Conservation (phyloP, 2,329 filamentous ascomycete species). For the Xylaria sp. region DNA sequence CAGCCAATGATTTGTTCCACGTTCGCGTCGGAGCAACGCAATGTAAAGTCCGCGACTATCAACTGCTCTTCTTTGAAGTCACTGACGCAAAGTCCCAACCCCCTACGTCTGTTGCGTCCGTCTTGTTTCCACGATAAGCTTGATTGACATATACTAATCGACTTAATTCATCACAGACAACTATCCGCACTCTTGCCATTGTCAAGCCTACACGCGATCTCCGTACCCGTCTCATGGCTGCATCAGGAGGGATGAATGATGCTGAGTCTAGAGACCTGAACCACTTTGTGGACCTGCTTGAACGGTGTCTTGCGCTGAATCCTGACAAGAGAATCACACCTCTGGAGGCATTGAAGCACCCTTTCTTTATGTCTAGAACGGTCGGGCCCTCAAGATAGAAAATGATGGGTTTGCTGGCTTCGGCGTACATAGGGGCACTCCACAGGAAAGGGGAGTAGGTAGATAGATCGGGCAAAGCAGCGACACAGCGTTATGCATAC, state of each 20-base stretch:
- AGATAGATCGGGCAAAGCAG: not conserved
- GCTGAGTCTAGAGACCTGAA: constrained; percentile 71
- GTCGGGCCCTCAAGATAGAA: constrained; percentile 14
- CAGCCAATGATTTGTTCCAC: not conserved
- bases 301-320: constrained; percentile 82
- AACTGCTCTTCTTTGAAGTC: not conserved
- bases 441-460: not conserved
- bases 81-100: not conserved
- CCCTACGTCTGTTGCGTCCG: not conserved
- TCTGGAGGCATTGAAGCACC: constrained; percentile 78
- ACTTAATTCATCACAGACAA: constrained; percentile 45
- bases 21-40: not conserved
- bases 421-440: not conserved
- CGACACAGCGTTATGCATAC: not conserved
- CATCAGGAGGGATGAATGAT: constrained; percentile 67
- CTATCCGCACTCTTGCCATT: constrained; percentile 60
- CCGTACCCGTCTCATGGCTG: constrained; percentile 70
- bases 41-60: not conserved
- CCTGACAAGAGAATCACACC: constrained; percentile 89
- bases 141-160: not conserved
- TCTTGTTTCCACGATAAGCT: not conserved
- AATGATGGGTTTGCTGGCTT: not conserved
- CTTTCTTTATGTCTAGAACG: constrained; percentile 61
- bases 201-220: constrained; percentile 77
- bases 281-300: constrained; percentile 79